Conservation (phyloP, 2,329 filamentous ascomycete species). For the Ascochyta pisi region DNA sequence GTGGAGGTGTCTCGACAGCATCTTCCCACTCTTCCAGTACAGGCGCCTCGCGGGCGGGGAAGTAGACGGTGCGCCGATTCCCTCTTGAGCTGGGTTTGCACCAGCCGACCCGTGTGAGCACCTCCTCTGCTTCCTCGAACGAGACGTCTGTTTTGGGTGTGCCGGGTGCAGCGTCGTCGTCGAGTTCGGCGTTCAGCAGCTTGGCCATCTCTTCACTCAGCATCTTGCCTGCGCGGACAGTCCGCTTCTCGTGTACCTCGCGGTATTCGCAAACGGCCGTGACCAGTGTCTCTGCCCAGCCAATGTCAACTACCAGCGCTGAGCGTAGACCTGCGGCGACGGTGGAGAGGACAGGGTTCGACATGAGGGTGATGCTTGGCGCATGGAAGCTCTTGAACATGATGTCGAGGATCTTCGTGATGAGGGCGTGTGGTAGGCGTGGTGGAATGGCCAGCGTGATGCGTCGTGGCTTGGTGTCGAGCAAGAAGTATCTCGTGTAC, state of each 20-base stretch:
- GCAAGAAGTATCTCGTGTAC: conserved; percentile 75
- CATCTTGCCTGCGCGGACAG: conserved; percentile 74
- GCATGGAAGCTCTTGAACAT: conserved; percentile 83
- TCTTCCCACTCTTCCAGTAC: conserved; percentile 54
- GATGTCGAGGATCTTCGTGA: conserved; percentile 77
- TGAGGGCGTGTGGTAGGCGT: conserved; percentile 75
- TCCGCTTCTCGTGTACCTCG: conserved; percentile 75
- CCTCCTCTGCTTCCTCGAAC: conserved; percentile 84
- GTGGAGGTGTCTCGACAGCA: conserved; percentile 43
- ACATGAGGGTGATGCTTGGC: conserved; percentile 81
- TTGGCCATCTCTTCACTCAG: conserved; percentile 74
- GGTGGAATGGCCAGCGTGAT: conserved; percentile 80
- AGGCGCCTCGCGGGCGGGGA: conserved; percentile 45
- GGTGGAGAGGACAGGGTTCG: conserved; percentile 74
- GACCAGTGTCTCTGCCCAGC: conserved; percentile 88
- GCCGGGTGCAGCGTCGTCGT: conserved; percentile 34
- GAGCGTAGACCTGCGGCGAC: conserved; percentile 84
- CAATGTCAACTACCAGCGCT: conserved; percentile 87
- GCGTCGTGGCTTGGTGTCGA: conserved; percentile 78
- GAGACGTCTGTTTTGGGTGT: conserved; percentile 38
- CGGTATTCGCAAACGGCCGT: conserved; percentile 91
- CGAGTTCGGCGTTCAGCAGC: conserved; percentile 61
- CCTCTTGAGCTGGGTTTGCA: conserved; percentile 57
- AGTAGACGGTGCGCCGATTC: conserved; percentile 42
- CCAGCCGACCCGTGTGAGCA: conserved; percentile 78